Evolutionary conservation across 805 yeast genomes (phyloP).

Genomic region (Candida tallmaniae): DNA sequence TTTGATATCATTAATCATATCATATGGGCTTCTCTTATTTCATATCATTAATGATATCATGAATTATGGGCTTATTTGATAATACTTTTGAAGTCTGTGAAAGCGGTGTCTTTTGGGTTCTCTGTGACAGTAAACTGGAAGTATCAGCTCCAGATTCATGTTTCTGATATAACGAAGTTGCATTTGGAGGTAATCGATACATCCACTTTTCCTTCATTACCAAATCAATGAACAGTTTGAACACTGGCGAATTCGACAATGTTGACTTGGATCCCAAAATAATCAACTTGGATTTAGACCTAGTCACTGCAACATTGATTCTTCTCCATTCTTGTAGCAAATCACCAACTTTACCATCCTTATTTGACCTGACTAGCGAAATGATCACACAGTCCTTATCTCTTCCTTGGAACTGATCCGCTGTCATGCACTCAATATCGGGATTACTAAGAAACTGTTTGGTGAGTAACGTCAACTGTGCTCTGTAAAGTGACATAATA

Average conservation of each 20-base stretch:
- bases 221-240: slow-evolving; percentile 57
- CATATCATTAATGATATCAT: slow-evolving; percentile 29
- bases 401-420: slow-evolving; percentile 94
- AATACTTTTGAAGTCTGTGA: slow-evolving; percentile 9
- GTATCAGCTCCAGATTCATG: not conserved
- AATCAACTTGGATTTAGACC: slow-evolving; percentile 80
- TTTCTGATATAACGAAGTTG: slow-evolving; percentile 30
- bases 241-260: slow-evolving; percentile 45
- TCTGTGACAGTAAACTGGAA: not conserved
- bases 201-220: slow-evolving; percentile 61
- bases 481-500: slow-evolving; percentile 83
- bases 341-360: slow-evolving; percentile 62
- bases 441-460: slow-evolving; percentile 22
- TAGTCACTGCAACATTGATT: slow-evolving; percentile 88
- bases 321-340: slow-evolving; percentile 85
- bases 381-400: slow-evolving; percentile 90
- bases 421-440: slow-evolving; percentile 77
- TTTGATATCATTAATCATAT: not conserved
- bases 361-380: slow-evolving; percentile 82
- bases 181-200: slow-evolving; percentile 47
- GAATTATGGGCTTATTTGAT: slow-evolving; percentile 20
- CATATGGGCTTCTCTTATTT: slow-evolving; percentile 3
- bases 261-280: slow-evolving; percentile 77
- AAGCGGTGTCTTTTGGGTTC: not conserved
- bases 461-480: slow-evolving; percentile 51